Evolutionary conservation across 352 stramenopile genomes (phyloP).

Genomic region (Nothophytophthora sp.): DNA sequence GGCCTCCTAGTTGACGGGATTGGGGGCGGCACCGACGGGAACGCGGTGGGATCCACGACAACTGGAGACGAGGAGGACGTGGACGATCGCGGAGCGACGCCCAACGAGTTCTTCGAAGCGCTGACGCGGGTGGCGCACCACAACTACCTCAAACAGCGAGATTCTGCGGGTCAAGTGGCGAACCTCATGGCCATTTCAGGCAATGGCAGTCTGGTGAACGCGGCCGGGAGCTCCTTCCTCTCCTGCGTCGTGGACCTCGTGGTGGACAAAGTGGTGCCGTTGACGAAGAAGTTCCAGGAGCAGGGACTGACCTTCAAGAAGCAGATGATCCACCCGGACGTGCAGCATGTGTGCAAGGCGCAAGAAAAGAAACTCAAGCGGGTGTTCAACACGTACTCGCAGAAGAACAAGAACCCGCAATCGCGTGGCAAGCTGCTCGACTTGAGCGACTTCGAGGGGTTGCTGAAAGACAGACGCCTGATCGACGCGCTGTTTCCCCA

Average conservation of each 20-base stretch:
- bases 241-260: slow-evolving; percentile 60
- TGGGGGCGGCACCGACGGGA: slow-evolving; percentile 6
- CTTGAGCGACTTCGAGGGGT: slow-evolving; percentile 63
- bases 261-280: slow-evolving; percentile 60
- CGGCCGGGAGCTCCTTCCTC: slow-evolving; percentile 27
- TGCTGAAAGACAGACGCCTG: slow-evolving; percentile 70
- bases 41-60: neutral
- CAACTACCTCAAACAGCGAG: slow-evolving; percentile 66
- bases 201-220: slow-evolving; percentile 8
- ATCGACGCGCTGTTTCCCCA: slow-evolving; percentile 77
- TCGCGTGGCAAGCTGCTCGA: slow-evolving; percentile 77
- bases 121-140: slow-evolving; percentile 70
- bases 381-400: slow-evolving; percentile 68
- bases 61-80: slow-evolving; percentile 41
- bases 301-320: slow-evolving; percentile 86
- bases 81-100: slow-evolving; percentile 64
- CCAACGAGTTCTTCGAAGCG: slow-evolving; percentile 83
- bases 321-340: slow-evolving; percentile 77
- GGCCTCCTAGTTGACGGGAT: slow-evolving; percentile 5
- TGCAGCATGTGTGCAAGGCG: slow-evolving; percentile 73
- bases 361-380: slow-evolving; percentile 83
- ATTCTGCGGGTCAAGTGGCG: slow-evolving; percentile 36
- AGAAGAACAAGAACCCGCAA: slow-evolving; percentile 73
- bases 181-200: slow-evolving; percentile 32
- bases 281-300: slow-evolving; percentile 80